Evolutionary conservation across 345 rosid species (phyloP), one percentile per base, ranked within the genome.

Genomic region (Pseudoturritis turrita): DNA sequence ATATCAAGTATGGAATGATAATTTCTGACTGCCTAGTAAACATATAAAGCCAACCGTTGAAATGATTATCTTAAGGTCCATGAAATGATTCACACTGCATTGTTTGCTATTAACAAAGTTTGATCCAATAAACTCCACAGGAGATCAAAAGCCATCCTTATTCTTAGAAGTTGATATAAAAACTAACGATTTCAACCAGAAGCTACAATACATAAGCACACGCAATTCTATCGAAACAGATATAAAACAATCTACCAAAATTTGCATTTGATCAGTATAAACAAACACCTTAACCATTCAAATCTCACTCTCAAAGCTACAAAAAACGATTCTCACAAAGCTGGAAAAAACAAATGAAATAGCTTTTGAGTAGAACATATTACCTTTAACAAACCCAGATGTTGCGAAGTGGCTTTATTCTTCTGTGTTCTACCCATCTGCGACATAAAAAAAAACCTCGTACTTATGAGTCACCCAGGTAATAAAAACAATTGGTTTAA

Each of bases 361-460:
- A 26, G 39, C 26, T 23, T 22, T 45, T 19, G 26, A 39, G 5
- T 12, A 53, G 14, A 52, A 25, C 1, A 72, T 2, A 6, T 22
- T 66, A 91, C 99, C 99, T 91, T 95, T 40, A 95, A 89, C 88
- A 91, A 82, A 43, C 99, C 96, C 53, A 95, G 79, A 83, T 95
- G 99, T 80, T 95, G 68, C 2, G 99, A 84, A 1, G 99, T 95
- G 6, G 99, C 99, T 83, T 95, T 95, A 77, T 95, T 95, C 86
- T 95, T 95, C 76, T 95, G 98, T 25, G 99, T 95, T 85, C 67
- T 89, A 7, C 91, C 98, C 99, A 95, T 95, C 99, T 95, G 82
- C 71, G 50, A 62, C 26, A 60, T 17, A 79, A 6, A 36, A 56
- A 26, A 51, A 37, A 51, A 23, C 54, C 26, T 52, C 40, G 14